Conservation (phyloP, 768 basidiomycete species). For the Leccinum variicolor region DNA sequence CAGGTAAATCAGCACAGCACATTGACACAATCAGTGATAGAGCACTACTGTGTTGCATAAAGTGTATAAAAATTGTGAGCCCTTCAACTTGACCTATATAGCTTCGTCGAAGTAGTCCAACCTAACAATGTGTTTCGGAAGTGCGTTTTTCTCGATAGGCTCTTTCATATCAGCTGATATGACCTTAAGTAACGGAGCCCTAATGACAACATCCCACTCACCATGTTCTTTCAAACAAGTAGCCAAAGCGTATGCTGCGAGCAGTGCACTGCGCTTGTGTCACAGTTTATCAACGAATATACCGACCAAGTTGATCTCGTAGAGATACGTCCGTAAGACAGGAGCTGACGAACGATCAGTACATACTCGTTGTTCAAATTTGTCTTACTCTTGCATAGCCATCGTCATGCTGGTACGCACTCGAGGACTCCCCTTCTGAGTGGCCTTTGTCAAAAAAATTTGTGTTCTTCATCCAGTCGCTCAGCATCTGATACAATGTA, state of each 20-base stretch:
- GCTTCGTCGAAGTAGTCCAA: slow-evolving; percentile 25
- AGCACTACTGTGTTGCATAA: slow-evolving; percentile 18
- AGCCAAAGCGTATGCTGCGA: slow-evolving; percentile 20
- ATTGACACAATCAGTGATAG: not conserved
- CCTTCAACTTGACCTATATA: slow-evolving; percentile 21
- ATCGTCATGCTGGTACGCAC: slow-evolving; percentile 23
- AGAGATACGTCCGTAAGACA: slow-evolving; percentile 9
- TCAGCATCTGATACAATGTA: slow-evolving; percentile 3
- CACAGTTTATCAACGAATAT: slow-evolving; percentile 15
- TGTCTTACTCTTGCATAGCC: slow-evolving; percentile 18
- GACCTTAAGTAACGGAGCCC: not conserved
- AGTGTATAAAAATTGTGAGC: slow-evolving; percentile 20
- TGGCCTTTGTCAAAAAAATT: slow-evolving; percentile 7
- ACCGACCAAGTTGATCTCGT: slow-evolving; percentile 1
- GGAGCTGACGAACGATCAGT: slow-evolving; percentile 5
- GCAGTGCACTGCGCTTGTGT: slow-evolving; percentile 12
- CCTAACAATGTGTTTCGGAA: slow-evolving; percentile 13
- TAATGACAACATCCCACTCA: not conserved
- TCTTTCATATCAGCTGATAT: slow-evolving; percentile 13
- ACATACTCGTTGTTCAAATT: not conserved
- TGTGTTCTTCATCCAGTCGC: not conserved
- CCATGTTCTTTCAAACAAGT: slow-evolving; percentile 14
- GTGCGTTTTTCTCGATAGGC: not conserved
- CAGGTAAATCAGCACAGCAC: not conserved
- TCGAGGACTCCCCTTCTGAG: not conserved